Conservation (phyloP, 1,284 basidiomycete species). For the Gomphus bonarii region DNA sequence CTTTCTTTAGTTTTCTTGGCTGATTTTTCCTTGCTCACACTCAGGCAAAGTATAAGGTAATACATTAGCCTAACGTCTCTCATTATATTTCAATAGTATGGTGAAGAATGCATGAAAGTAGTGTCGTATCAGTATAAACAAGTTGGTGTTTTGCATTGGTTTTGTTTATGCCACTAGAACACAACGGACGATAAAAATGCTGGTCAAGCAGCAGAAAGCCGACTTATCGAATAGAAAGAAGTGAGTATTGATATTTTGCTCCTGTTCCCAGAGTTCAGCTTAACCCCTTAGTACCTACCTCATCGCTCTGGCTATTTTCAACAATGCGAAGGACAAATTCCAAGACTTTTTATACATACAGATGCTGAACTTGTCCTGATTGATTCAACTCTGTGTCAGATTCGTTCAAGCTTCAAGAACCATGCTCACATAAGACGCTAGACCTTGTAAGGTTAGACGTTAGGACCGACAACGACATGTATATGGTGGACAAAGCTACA, state of each 20-base stretch:
- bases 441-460: too few relatives aligned
- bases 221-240: conserved; percentile 79
- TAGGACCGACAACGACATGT: too few relatives aligned
- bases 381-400: too few relatives aligned
- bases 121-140: conserved; percentile 68
- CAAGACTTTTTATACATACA: too few relatives aligned
- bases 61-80: background rate
- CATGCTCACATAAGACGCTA: too few relatives aligned
- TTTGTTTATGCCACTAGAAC: background rate
- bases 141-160: conserved; percentile 27
- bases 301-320: conserved; percentile 57
- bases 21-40: background rate
- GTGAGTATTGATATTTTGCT: conserved; percentile 27
- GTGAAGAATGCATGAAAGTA: conserved; percentile 63
- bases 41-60: conserved; percentile 66
- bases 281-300: conserved; percentile 46
- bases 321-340: conserved; percentile 59
- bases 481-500: too few relatives aligned
- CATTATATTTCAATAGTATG: conserved; percentile 39
- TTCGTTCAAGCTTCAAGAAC: too few relatives aligned
- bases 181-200: conserved; percentile 63
- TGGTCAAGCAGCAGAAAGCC: conserved; percentile 60
- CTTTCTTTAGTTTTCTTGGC: background rate
- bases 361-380: too few relatives aligned
- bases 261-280: background rate